phyloP scores from a whole-genome alignment of 2,329 filamentous ascomycete genomes.

The Sarocladiaceae sp. region DNA sequence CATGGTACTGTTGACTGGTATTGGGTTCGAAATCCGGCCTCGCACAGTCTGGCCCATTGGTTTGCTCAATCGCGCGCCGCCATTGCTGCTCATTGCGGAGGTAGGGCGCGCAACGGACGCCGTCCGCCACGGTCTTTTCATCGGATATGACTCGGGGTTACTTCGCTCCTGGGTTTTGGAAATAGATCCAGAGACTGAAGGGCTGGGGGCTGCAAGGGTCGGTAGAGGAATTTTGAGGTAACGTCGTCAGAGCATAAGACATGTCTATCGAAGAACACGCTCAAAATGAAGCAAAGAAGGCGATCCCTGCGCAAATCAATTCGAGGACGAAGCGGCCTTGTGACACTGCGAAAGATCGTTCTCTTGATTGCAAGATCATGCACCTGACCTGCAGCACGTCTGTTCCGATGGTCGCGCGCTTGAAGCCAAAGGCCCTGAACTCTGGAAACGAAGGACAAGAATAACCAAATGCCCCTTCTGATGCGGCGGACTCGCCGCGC shows the following conservation, averaged over 20 bases:
- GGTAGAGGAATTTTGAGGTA: slow-evolving; percentile 1
- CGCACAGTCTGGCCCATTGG: slow-evolving; percentile 28
- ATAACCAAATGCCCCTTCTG: slow-evolving; percentile 1
- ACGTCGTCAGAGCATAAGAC: slow-evolving; percentile 4
- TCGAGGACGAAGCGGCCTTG: no score
- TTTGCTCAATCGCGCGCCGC: slow-evolving; percentile 3
- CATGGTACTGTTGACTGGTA: slow-evolving; percentile 42
- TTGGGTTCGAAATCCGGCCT: slow-evolving; percentile 55
- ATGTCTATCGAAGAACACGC: slow-evolving; percentile 2
- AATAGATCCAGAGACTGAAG: background rate
- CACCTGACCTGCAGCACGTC: slow-evolving; percentile 1
- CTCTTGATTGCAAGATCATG: no score
- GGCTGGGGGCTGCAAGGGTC: background rate
- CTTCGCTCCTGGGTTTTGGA: background rate
- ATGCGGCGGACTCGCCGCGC: slow-evolving; percentile 9
- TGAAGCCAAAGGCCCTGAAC: background rate
- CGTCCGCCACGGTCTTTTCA: slow-evolving; percentile 5
- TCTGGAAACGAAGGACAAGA: slow-evolving; percentile 4
- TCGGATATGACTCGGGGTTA: background rate
- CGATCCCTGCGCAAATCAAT: no score
- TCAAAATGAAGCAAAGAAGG: no score
- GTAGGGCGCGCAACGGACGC: slow-evolving; percentile 4
- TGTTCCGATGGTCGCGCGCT: background rate
- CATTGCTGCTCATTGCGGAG: slow-evolving; percentile 3
- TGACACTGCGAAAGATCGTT: no score